Percentiles rank a stretch among this genome's conserved stretches.
Conservation (phyloP, 164 flowering plant genomes). For the Aristolochia californica region DNA sequence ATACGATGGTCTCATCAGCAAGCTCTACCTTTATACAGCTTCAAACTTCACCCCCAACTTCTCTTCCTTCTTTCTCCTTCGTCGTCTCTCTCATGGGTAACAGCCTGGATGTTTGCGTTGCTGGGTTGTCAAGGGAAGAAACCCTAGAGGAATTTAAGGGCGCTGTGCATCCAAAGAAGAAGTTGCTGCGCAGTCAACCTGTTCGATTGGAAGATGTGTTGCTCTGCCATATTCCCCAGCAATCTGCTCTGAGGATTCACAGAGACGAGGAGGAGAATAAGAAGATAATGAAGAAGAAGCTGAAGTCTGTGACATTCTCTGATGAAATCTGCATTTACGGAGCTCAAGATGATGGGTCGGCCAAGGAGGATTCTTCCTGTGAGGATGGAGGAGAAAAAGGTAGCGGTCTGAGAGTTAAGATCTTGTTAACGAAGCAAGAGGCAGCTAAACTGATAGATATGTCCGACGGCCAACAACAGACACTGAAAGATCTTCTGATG, state of each 20-base stretch:
- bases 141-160: no score
- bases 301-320: not conserved
- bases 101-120: no score
- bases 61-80: no score
- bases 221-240: not conserved
- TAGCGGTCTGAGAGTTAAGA: not conserved
- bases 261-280: not conserved
- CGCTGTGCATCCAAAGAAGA: not conserved
- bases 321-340: not conserved
- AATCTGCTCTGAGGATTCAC: not conserved
- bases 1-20: no score
- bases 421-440: conserved; percentile 1
- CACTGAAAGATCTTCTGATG: not conserved
- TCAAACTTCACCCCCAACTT: no score
- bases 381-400: not conserved
- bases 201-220: conserved; percentile 1
- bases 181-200: no score
- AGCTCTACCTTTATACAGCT: no score
- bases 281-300: conserved; percentile 3
- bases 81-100: no score
- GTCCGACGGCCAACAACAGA: not conserved
- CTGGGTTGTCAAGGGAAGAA: no score
- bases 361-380: not conserved
- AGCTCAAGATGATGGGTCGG: not conserved
- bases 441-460: not conserved